Base-by-base conservation (phyloP, 2,329 filamentous ascomycete species). In the Emericellopsis cladophorae region DNA sequence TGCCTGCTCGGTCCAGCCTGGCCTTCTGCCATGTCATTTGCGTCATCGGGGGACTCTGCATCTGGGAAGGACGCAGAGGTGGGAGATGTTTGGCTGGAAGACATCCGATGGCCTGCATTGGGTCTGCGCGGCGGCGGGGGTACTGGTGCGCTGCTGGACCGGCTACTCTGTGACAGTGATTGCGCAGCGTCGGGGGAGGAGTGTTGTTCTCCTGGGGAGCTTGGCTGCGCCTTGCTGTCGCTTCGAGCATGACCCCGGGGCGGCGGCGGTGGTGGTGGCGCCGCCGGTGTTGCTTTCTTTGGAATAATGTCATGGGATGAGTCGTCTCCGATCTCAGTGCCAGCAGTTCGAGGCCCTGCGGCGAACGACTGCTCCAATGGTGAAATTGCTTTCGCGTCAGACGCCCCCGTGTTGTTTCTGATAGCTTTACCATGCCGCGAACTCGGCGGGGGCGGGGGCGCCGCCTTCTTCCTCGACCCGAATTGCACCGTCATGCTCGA, bases 401-500 rank as follows among this genome's bases (percentile, higher is more conserved):
- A 7, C 14, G 12, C 10, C 14, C 12, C 42, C 5, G 55, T 40
- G 60, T 62, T 62, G 35, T 65, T 57, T 48, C 70, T 76, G 47
- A 90, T 82, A 15, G 80, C 69, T 58, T 82, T 89, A 5, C 86
- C 86, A 60, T 89, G 84, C 41, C 84, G 76, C 40, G 82, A 87
- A 53, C 74, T 86, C 10, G 70, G 70, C 18, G 84, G 84, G 7
- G 82, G 81, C 5, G 84, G 84, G 12, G 82, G 81, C 46, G 75
- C 76, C 58, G 76, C 79, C 54, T 81, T 83, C 31, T 54, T 54
- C 44, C 47, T 69, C 62, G 33, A 64, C 33, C 40, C 39, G 8
- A 50, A 40, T 15, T 50, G 50, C 18, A 48, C 44, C n/a, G 52
- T 49, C n/a, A 44, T 40, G 42, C 52, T 56, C 21, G 54, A 54